Evolutionary conservation across 2,329 filamentous ascomycete genomes (phyloP).

Genomic region (Cordyceps javanica): DNA sequence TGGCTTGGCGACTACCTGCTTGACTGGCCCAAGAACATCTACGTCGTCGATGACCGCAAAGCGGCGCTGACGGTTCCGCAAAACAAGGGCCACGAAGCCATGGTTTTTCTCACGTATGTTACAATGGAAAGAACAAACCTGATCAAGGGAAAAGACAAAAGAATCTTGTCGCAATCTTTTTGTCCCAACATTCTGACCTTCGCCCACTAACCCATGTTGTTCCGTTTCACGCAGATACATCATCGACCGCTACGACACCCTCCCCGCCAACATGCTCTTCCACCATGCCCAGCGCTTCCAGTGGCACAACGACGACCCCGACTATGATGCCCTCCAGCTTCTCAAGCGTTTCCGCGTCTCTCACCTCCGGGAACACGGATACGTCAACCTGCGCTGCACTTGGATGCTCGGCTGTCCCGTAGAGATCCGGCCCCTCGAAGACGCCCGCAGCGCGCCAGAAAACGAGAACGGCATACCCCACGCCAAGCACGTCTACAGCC

Average conservation of each 20-base stretch:
- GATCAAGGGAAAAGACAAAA: too few relatives aligned
- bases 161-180: too few relatives aligned
- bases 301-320: conserved; percentile 49
- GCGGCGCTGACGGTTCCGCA: conserved; percentile 41
- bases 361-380: conserved; percentile 47
- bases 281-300: conserved; percentile 42
- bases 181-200: too few relatives aligned
- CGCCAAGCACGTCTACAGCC: conserved; percentile 36
- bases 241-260: conserved; percentile 41
- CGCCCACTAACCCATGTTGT: background rate
- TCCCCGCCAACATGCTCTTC: conserved; percentile 41
- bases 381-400: conserved; percentile 55
- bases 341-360: conserved; percentile 42
- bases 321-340: conserved; percentile 47
- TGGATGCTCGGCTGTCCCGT: conserved; percentile 50
- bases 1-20: conserved; percentile 37
- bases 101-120: conserved; percentile 43
- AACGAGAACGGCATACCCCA: conserved; percentile 30
- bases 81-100: conserved; percentile 48
- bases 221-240: conserved; percentile 30
- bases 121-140: background rate
- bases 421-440: conserved; percentile 37
- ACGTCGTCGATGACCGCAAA: conserved; percentile 44
- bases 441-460: conserved; percentile 25
- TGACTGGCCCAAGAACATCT: conserved; percentile 47